Conservation (phyloP, 371 early-diverging fungal species). For the Dichotomocladium elegans region DNA sequence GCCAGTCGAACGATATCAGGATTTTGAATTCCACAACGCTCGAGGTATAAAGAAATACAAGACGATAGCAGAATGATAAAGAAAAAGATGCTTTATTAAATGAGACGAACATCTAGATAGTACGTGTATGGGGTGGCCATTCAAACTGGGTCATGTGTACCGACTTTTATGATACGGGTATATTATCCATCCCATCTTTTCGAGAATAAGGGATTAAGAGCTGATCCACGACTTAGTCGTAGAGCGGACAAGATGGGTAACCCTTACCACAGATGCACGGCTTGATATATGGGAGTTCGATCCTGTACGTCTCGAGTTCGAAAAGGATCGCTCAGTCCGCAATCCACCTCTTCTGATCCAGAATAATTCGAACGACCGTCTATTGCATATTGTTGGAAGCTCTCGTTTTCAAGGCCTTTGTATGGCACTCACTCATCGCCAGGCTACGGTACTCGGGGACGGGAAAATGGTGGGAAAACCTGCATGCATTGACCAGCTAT, state of each 20-base stretch:
- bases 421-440: conserved; percentile 29
- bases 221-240: conserved; percentile 7
- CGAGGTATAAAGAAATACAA: conserved; percentile 25
- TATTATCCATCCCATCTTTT: neutral
- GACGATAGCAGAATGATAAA: too few relatives aligned
- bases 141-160: conserved; percentile 64
- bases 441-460: too few relatives aligned
- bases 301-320: conserved; percentile 28
- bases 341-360: conserved; percentile 15
- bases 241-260: conserved; percentile 23
- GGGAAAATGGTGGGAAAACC: too few relatives aligned
- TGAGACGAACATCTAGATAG: conserved; percentile 44
- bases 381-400: conserved; percentile 22
- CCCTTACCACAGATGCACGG: conserved; percentile 40
- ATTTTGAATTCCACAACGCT: conserved; percentile 46
- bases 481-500: too few relatives aligned
- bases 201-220: too few relatives aligned
- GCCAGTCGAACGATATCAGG: conserved; percentile 39
- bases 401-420: conserved; percentile 19
- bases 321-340: conserved; percentile 27
- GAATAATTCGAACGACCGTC: conserved; percentile 12
- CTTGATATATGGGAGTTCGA: conserved; percentile 53
- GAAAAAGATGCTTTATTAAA: too few relatives aligned
- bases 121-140: conserved; percentile 68
- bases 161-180: conserved; percentile 56